Percentiles rank a stretch among this genome's conserved stretches.
phyloP scores from a whole-genome alignment of 805 yeast species.

The Lipomyces sp. region DNA sequence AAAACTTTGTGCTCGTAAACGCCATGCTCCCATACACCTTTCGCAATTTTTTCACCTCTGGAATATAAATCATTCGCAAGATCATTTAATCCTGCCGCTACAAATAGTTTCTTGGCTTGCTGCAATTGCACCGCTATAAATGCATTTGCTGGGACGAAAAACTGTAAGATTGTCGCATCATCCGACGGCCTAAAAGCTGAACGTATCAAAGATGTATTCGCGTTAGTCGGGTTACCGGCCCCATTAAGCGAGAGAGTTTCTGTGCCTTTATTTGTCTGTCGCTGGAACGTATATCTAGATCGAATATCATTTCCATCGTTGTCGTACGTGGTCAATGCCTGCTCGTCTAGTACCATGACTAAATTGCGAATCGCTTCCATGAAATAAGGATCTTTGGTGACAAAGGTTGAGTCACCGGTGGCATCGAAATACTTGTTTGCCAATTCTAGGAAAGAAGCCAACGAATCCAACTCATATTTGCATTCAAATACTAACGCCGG shows the following conservation, averaged over 20 bases:
- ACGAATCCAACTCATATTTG: slow-evolving; percentile 84
- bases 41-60: slow-evolving; percentile 52
- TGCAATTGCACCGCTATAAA: slow-evolving; percentile 65
- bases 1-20: slow-evolving; percentile 66
- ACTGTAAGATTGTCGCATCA: slow-evolving; percentile 80
- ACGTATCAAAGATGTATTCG: slow-evolving; percentile 70
- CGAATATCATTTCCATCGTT: slow-evolving; percentile 42
- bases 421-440: slow-evolving; percentile 69
- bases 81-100: slow-evolving; percentile 36
- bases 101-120: slow-evolving; percentile 34
- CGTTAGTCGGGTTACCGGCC: slow-evolving; percentile 80
- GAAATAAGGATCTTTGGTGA: slow-evolving; percentile 44
- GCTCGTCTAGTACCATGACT: slow-evolving; percentile 59
- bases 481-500: slow-evolving; percentile 82
- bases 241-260: slow-evolving; percentile 83
- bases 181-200: slow-evolving; percentile 89
- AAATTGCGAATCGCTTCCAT: slow-evolving; percentile 44
- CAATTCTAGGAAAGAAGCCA: slow-evolving; percentile 79
- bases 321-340: slow-evolving; percentile 59
- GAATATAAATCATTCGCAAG: slow-evolving; percentile 43
- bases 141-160: slow-evolving; percentile 85
- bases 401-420: slow-evolving; percentile 57
- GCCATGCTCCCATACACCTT: slow-evolving; percentile 67
- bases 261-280: slow-evolving; percentile 72
- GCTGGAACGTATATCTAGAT: slow-evolving; percentile 68